These are phyloP conservation scores for Trichoderma guizhouense DNA, from an alignment of 2,329 filamentous ascomycete genomes.

Conservation along the genomic window DNA sequence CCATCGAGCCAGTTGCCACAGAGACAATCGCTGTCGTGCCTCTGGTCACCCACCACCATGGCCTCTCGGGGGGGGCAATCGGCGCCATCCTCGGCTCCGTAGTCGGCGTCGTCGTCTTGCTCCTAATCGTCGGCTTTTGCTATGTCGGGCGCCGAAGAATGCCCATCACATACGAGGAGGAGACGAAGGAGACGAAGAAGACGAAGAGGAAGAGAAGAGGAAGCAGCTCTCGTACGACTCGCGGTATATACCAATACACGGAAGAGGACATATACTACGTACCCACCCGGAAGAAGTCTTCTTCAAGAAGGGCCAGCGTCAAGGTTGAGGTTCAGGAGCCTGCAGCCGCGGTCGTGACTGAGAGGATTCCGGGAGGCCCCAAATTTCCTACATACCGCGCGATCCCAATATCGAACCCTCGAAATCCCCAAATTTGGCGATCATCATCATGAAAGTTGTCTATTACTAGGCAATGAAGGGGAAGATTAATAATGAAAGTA, in stretches of 20 bases:
- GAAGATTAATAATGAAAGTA: background rate
- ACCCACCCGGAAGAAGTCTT: background rate
- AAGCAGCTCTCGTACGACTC: background rate
- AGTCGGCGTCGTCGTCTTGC: constrained; percentile 35
- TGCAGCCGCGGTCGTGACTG: constrained; percentile 22
- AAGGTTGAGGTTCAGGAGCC: constrained; percentile 17
- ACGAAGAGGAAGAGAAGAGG: background rate
- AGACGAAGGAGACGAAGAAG: background rate
- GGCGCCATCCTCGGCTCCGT: constrained; percentile 42
- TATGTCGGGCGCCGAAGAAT: constrained; percentile 8
- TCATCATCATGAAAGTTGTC: background rate
- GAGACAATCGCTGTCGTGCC: constrained; percentile 18
- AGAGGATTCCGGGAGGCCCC: constrained; percentile 33
- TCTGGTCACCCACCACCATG: constrained; percentile 16
- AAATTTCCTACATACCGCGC: constrained; percentile 34
- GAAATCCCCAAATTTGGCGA: constrained; percentile 20
- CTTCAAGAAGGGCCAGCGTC: background rate
- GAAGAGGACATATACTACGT: constrained; percentile 5
- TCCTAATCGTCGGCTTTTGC: constrained; percentile 35
- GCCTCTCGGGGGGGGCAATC: constrained; percentile 36
- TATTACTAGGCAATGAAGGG: background rate
- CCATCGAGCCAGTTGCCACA: constrained; percentile 14
- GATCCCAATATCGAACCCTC: constrained; percentile 33
- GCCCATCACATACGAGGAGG: constrained; percentile 2
- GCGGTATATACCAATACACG: background rate